These are phyloP conservation scores for Fusarium humuli DNA, from an alignment of 2,329 filamentous ascomycete genomes.

Conservation along the genomic window DNA sequence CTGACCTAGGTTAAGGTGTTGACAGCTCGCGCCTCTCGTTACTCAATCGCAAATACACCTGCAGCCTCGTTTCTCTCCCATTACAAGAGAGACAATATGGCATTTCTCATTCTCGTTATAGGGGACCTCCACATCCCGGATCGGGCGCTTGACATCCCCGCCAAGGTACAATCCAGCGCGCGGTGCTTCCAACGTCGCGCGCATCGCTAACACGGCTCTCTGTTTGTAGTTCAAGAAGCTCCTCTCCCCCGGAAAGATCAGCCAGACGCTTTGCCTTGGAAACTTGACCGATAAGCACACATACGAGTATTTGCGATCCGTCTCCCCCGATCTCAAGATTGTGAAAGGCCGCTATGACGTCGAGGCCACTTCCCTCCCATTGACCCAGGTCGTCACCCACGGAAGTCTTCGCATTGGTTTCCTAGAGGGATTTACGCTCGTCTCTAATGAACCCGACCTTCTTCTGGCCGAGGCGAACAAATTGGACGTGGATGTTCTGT, in stretches of 20 bases:
- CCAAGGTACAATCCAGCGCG: slow-evolving; percentile 71
- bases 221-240: slow-evolving; percentile 81
- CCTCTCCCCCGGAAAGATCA: slow-evolving; percentile 84
- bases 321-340: slow-evolving; percentile 78
- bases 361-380: slow-evolving; percentile 72
- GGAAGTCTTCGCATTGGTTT: slow-evolving; percentile 74
- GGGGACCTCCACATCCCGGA: slow-evolving; percentile 96
- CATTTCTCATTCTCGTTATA: slow-evolving; percentile 90
- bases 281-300: slow-evolving; percentile 84
- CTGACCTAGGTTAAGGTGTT: slow-evolving; percentile 43
- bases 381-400: slow-evolving; percentile 75
- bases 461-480: slow-evolving; percentile 75
- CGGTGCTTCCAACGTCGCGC: slow-evolving; percentile 26
- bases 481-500: slow-evolving; percentile 75
- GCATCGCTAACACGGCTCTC: slow-evolving; percentile 41
- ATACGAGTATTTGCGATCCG: slow-evolving; percentile 82
- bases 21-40: slow-evolving; percentile 41
- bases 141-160: slow-evolving; percentile 87
- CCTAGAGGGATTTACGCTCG: slow-evolving; percentile 75
- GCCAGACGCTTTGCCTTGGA: slow-evolving; percentile 82
- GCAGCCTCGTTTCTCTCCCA: slow-evolving; percentile 40
- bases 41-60: slow-evolving; percentile 36
- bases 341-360: slow-evolving; percentile 76
- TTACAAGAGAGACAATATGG: slow-evolving; percentile 68
- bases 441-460: slow-evolving; percentile 74